Base-by-base conservation (phyloP, 2,329 filamentous ascomycete species). In the Colletotrichum lini region DNA sequence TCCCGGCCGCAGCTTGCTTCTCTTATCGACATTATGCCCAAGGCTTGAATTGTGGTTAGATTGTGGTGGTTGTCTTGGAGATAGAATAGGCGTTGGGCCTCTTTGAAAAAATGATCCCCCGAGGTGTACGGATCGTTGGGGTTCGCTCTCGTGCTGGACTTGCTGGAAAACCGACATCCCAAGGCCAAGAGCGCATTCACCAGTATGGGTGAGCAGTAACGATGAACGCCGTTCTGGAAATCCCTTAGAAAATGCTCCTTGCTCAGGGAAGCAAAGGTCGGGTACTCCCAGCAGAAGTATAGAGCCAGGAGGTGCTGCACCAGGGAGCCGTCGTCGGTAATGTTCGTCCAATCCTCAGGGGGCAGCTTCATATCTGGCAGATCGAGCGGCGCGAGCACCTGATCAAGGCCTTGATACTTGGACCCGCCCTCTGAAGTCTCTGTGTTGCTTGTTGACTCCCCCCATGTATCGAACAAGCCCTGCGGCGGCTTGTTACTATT, bases 251-350 rank as follows among this genome's bases (percentile, higher is more conserved):
- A 94, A 76, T 92, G 89, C 75, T 93, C 90, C 77, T 92, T 91
- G 76, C 90, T 93, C 54, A 94, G 86, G 2, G 92, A 89, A 4
- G 91, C 89, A 80, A 93, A 94, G 15, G 92, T 94, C 3, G 92
- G 91, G 78, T 94, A 93, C 74, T 92, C 89, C 88, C 92, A 94
- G 82, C 91, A 92, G 74, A 94, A 94, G 80, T 93, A 94, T 42
- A 93, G 82, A 0, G 88, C 85, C 63, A 93, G 80, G 12, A 93
- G 83, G 75, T 91, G 90, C 72, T 90, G 85, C 1, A 93, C 88
- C 40, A 93, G 84, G 15, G 79, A 81, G 15, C 83, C 76, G 73
- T 93, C 90, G 3, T 79, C 77, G 2, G 90, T 92, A 26, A 93
- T 85, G 49, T 76, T 83, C 1, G 91, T 93, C 92, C 91, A 93